Conservation (phyloP, 1,284 basidiomycete genomes). For the Ceratorhiza oryzae-sativae region DNA sequence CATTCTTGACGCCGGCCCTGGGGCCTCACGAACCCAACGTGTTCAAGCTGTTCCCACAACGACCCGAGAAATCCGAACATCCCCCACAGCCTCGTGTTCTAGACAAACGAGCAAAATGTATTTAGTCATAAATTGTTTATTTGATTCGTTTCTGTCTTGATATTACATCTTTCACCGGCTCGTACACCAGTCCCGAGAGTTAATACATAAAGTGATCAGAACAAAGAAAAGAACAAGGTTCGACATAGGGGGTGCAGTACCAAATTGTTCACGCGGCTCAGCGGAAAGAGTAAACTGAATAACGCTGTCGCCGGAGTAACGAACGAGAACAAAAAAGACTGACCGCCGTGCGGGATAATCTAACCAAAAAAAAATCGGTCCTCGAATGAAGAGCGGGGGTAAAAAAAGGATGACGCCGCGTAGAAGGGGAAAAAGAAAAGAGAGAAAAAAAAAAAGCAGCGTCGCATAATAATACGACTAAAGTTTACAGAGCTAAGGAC, state of each 20-base stretch:
- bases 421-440: background rate
- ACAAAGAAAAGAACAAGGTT: background rate
- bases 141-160: background rate
- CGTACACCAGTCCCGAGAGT: background rate
- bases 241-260: slow-evolving; percentile 10
- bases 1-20: background rate
- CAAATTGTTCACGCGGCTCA: slow-evolving; percentile 8
- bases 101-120: background rate
- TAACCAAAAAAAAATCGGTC: slow-evolving; percentile 2
- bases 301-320: background rate
- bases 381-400: background rate
- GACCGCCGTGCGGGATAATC: slow-evolving; percentile 17
- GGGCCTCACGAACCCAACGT: background rate
- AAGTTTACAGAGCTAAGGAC: slow-evolving; percentile 6
- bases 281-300: background rate
- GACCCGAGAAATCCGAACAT: background rate
- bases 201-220: slow-evolving; percentile 3
- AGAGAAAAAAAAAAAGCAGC: background rate
- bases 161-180: slow-evolving; percentile 9
- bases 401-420: slow-evolving; percentile 6
- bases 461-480: slow-evolving; percentile 20
- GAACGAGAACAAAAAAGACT: background rate
- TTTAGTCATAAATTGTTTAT: slow-evolving; percentile 18
- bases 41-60: background rate
- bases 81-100: background rate